phyloP scores from a whole-genome alignment of 148 eudicot genomes.

The Chenopodium berlandieri region DNA sequence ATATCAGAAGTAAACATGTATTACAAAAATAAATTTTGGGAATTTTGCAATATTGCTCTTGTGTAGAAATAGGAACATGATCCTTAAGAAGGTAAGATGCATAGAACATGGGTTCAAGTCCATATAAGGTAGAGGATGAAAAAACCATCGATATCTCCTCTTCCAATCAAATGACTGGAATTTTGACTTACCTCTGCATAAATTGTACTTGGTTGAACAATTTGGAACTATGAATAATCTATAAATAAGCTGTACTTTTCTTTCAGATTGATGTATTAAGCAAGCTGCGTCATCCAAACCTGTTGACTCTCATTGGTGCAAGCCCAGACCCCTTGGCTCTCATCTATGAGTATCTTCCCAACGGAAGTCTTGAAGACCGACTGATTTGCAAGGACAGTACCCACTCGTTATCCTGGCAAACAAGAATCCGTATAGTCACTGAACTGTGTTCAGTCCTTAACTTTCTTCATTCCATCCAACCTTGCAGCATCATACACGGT shows the following conservation, averaged over 20 bases:
- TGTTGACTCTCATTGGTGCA: constrained; percentile 75
- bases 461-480: constrained; percentile 65
- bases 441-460: constrained; percentile 81
- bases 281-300: constrained; percentile 75
- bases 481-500: constrained; percentile 57
- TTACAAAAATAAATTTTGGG: background rate
- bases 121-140: background rate
- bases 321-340: constrained; percentile 70
- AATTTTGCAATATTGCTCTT: too few species aligned
- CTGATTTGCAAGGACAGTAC: constrained; percentile 65
- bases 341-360: constrained; percentile 71
- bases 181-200: too few species aligned
- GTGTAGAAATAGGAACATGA: background rate
- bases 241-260: background rate
- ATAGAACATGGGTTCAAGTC: background rate
- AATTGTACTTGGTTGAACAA: background rate
- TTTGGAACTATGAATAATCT: background rate
- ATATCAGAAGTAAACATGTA: too few species aligned
- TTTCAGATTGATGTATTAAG: constrained; percentile 73
- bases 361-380: constrained; percentile 92
- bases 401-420: constrained; percentile 75
- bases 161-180: background rate
- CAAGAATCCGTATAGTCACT: constrained; percentile 65
- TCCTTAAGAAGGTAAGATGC: background rate
- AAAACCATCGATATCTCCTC: background rate